Conservation (phyloP, 176 grass and related monocot genomes). For the Leersia perrieri region DNA sequence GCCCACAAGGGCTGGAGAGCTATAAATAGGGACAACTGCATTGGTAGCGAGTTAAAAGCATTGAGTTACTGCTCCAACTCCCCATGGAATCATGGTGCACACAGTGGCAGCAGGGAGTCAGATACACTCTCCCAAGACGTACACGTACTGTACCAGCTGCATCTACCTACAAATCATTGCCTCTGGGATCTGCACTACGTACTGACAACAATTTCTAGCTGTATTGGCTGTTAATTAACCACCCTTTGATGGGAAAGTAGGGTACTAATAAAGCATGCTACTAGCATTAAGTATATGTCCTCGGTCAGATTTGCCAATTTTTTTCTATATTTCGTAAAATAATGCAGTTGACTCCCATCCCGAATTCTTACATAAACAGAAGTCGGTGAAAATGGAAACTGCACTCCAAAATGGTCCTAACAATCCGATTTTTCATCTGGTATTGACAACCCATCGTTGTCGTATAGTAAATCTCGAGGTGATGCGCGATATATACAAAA, state of each 20-base stretch:
- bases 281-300: neutral
- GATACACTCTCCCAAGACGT: neutral
- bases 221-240: neutral
- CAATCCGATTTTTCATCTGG: too few species aligned
- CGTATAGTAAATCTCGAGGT: too few species aligned
- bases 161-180: neutral
- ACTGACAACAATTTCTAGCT: neutral
- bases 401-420: too few species aligned
- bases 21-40: neutral
- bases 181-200: neutral
- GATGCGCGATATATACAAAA: too few species aligned
- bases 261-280: too few species aligned
- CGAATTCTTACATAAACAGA: too few species aligned
- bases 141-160: neutral
- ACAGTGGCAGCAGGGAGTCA: neutral
- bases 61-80: constrained; percentile 1
- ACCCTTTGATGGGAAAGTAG: neutral
- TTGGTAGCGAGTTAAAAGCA: constrained; percentile 6
- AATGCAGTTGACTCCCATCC: too few species aligned
- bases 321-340: too few species aligned
- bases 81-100: neutral
- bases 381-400: too few species aligned
- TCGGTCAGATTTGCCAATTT: neutral
- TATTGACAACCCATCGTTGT: too few species aligned
- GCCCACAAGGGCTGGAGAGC: neutral